Conservation (phyloP, 1,139 yeast species). For the Taiozyma sp. region DNA sequence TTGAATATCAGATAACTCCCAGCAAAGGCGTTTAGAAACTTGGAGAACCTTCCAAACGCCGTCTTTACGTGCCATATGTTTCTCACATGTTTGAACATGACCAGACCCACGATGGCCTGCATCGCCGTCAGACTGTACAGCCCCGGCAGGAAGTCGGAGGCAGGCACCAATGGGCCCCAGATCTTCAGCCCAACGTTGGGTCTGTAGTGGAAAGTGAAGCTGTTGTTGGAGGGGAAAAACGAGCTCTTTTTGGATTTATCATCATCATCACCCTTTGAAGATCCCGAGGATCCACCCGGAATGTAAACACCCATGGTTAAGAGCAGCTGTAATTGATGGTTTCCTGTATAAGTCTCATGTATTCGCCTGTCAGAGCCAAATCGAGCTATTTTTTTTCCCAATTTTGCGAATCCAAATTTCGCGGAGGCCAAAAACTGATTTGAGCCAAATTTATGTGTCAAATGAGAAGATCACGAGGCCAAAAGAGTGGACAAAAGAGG, state of each 20-base stretch:
- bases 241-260: conserved; percentile 9
- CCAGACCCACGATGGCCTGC: conserved; percentile 42
- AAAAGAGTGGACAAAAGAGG: too few species aligned
- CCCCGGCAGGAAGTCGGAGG: conserved; percentile 50
- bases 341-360: not conserved
- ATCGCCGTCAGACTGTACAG: conserved; percentile 40
- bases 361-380: not conserved
- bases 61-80: conserved; percentile 15
- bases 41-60: conserved; percentile 9
- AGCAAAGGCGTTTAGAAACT: conserved; percentile 10
- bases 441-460: not conserved
- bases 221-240: conserved; percentile 4
- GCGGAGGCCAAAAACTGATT: not conserved
- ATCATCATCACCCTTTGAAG: conserved; percentile 1
- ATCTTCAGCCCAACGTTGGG: conserved; percentile 53
- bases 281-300: conserved; percentile 11
- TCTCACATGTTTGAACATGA: conserved; percentile 19
- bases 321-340: not conserved
- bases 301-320: conserved; percentile 15
- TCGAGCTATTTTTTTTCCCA: not conserved
- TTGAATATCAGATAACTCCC: conserved; percentile 21
- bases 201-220: conserved; percentile 26
- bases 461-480: not conserved
- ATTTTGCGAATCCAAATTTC: not conserved
- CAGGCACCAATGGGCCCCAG: conserved; percentile 64